Base-by-base conservation (phyloP, 225 moss, liverwort and hornwort species). In the Polytrichum commune region DNA sequence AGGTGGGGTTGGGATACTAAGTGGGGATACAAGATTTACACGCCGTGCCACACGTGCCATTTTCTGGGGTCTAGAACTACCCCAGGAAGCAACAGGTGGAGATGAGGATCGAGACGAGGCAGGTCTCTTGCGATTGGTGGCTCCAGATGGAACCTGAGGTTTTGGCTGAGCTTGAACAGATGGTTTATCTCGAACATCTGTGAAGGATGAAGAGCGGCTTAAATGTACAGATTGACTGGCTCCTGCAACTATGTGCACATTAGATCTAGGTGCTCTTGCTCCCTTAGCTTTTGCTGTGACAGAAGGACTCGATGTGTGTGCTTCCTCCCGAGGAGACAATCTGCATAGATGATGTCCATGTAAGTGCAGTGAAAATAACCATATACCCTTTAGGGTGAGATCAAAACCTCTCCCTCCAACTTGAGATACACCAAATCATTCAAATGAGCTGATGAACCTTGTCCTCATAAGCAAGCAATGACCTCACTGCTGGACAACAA, bases 211-310 rank as follows among this genome's bases (percentile, higher is more conserved):
- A 63, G 79, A 65, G 29, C 98, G 90, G 63, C 70, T 80, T 46
- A 86, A 74, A 82, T 91, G 90, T 19, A 85, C 83, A 53, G 91
- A 75, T 35, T 80, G 80, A 58, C 83, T 89, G 28, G 67, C 71
- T 18, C 89, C 84, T 56, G 80, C 81, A 70, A 85, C 81, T 67
- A 91, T n/a, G n/a, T n/a, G n/a, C n/a, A n/a, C 80, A 72, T 85
- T 87, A 68, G 97, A 95, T 71, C 98, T 85, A 23, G 97, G 97
- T 55, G 92, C 97, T 76, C 97, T 85, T 54, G 97, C 97, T 63
- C 90, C 94, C 76, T 98, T 98, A 61, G 93, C 85, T 78, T 98
- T 98, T 5, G 90, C 85, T 38, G 85, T 67, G 30, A 86, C 85
- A 57, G 84, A 64, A 55, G 84, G 79, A 75, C 76, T 89, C 54